Base-by-base conservation (phyloP, 306 rosid species). In the Quillaja saponaria region DNA sequence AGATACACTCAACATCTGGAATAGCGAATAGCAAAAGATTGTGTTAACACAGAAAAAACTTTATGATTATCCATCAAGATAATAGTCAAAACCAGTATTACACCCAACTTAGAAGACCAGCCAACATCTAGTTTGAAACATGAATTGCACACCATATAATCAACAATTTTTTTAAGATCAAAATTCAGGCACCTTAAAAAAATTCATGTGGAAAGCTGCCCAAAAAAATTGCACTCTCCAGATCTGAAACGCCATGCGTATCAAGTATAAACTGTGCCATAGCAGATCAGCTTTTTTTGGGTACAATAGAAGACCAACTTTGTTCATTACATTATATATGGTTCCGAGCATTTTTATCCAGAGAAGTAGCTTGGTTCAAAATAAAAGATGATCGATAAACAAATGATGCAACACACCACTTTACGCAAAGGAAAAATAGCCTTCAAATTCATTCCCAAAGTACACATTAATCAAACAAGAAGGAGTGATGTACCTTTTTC, bases 1-100 rank as follows among this genome's bases (percentile, higher is more conserved):
- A 89, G 58, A 89, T 79, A 77, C 95, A 87, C 79, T 94, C 97
- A 15, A 83, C 82, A 73, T 89, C 97, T 89, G 84, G 31, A 8
- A 55, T 6, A 44, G 34, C 58, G 57, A 73, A 57, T 37, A 68
- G 59, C 13, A 44, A 13, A 7, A 64, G 25, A 7, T 62, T 35
- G 45, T 13, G 50, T 70, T 55, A 57, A 42, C 63, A 18, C 14
- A 28, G 15, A 13, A 41, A 14, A 16, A 38, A 13, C 14, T 20
- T 20, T 16, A 42, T 21, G 25, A 60, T 6, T 13, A 38, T 5
- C 47, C 1, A 6, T 25, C 6, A 66, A 34, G 34, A 73, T 18
- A n/a, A 34, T 20, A 52, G 5, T 11, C 21, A 34, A 10, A n/a
- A 25, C 31, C 16, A 19, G 3, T 40, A 20, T 14, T 14, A 28